Conservation (phyloP, 2,329 filamentous ascomycete species). For the Davidsoniella australis region DNA sequence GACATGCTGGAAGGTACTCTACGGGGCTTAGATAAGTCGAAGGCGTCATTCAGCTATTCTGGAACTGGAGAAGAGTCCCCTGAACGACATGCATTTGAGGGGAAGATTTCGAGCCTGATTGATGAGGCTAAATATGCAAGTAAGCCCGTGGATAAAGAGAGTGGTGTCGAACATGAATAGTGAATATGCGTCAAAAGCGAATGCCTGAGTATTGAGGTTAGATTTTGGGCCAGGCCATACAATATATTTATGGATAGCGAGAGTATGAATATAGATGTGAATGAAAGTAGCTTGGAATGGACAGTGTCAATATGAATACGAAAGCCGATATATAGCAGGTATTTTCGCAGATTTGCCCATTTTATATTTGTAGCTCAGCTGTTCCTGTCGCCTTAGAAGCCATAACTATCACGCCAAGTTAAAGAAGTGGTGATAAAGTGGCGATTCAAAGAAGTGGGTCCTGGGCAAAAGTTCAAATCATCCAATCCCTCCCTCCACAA, state of each 20-base stretch:
- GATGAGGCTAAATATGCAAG: not conserved
- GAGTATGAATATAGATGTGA: too few relatives aligned
- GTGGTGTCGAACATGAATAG: not conserved
- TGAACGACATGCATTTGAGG: not conserved
- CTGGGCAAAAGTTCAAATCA: constrained; percentile 1
- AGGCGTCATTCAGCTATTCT: not conserved
- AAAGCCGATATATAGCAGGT: too few relatives aligned
- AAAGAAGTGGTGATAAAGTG: not conserved
- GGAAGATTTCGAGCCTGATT: constrained; percentile 5
- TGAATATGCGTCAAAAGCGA: not conserved
- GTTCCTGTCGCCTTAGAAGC: too few relatives aligned
- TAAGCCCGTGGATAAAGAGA: too few relatives aligned
- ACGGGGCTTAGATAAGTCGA: not conserved
- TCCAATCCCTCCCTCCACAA: not conserved
- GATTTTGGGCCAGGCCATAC: not conserved
- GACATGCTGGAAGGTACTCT: not conserved
- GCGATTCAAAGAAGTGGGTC: constrained; percentile 4
- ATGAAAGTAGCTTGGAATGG: too few relatives aligned
- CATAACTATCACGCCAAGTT: too few relatives aligned
- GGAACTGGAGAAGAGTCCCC: not conserved
- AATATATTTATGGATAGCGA: not conserved
- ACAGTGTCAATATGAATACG: too few relatives aligned
- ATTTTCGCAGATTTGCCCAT: too few relatives aligned
- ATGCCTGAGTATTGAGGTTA: too few relatives aligned
- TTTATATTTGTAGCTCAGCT: too few relatives aligned